Conservation (phyloP, 2,329 filamentous ascomycete genomes). For the Colletotrichum magnum region DNA sequence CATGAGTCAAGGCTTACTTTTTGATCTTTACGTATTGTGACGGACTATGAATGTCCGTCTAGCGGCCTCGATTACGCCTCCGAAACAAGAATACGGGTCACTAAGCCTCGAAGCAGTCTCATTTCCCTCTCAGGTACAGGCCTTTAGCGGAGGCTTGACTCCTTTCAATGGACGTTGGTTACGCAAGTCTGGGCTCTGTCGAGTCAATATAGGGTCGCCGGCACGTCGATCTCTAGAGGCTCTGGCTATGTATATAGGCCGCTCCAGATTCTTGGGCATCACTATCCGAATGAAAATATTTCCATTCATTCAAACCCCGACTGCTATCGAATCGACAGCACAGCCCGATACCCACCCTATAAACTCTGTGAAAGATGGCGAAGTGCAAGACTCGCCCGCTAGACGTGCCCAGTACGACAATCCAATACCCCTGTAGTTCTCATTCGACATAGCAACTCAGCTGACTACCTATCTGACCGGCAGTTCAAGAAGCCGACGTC, state of each 20-base stretch:
- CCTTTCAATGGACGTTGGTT: too few species aligned
- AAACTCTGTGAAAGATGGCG: background rate
- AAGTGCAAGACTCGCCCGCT: slow-evolving; percentile 19
- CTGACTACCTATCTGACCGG: background rate
- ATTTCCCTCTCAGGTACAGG: background rate
- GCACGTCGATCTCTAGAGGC: too few species aligned
- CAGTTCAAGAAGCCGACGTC: slow-evolving; percentile 4
- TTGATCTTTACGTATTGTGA: background rate
- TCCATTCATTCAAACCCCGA: too few species aligned
- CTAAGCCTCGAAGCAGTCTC: too few species aligned
- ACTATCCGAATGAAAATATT: too few species aligned
- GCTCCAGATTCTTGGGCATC: too few species aligned
- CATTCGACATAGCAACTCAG: too few species aligned
- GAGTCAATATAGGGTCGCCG: too few species aligned
- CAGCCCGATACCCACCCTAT: too few species aligned
- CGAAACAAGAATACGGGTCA: background rate
- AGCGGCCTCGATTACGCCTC: background rate
- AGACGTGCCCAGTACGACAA: slow-evolving; percentile 8
- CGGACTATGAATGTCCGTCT: background rate
- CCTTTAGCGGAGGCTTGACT: background rate
- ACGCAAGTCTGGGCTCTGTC: too few species aligned
- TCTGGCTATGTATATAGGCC: too few species aligned
- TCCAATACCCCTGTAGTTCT: background rate
- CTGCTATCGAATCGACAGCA: too few species aligned
- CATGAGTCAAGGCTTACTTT: background rate